Base-by-base conservation (phyloP, 2,329 filamentous ascomycete genomes). In the Trichoderma sp. region DNA sequence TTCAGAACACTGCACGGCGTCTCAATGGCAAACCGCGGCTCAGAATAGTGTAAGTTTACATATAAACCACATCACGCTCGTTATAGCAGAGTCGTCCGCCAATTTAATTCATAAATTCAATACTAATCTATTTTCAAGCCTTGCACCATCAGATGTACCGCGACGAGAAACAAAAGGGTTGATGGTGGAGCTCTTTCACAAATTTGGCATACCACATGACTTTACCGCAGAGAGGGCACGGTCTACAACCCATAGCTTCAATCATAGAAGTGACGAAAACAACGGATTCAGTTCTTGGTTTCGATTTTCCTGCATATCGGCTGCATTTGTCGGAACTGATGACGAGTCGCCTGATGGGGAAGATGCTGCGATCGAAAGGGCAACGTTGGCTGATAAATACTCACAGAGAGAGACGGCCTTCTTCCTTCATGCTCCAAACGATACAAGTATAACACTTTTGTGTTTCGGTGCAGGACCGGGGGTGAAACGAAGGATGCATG, bases 241-340 rank as follows among this genome's bases (percentile, higher is more conserved):
- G 19, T 73, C 71, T 1, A 76, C 78, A 5, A 76, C 73, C 39
- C 78, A 79, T 69, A 79, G 78, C 68, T 77, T 79, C 52, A 75
- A 74, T 17, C 69, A 71, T 7, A 70, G 71, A 7, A 75, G 71
- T 15, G 73, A 73, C 39, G 58, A 35, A 2, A 17, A 45, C 2
- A 45, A 72, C 29, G 77, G 75, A 6, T 73, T 68, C 17, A 72
- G 71, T 35, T 71, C 75, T 0, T 80, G 77, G 78, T 79, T 80
- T 48, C 76, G 77, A 53, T 78, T 75, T 45, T 74, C 35, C 7
- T 59, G 78, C 2, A 6, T 13, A 19, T 57, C 13, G 2, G 1
- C 15, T n/a, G 10, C 12, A 29, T 27, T 45, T 1, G 15, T 15
- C 1, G 10, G 6, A 13, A 7, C 27, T 10, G 32, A 56, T 27